These are phyloP conservation scores for Penicillium turbatum DNA, from an alignment of 495 filamentous ascomycete species.

Conservation along the genomic window DNA sequence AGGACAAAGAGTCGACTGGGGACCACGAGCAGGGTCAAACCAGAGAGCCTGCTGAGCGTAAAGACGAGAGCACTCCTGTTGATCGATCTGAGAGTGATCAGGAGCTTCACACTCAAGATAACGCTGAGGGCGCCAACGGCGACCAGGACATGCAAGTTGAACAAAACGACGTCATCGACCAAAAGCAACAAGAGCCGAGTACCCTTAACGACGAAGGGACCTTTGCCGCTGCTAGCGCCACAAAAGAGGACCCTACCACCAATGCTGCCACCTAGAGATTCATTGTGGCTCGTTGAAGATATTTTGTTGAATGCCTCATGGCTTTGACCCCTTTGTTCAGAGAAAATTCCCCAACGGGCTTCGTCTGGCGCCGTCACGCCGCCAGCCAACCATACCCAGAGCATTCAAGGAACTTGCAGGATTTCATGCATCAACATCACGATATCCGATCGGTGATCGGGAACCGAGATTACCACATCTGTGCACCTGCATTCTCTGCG, in stretches of 20 bases:
- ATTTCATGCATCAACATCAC: slow-evolving; percentile 23
- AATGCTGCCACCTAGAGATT: slow-evolving; percentile 14
- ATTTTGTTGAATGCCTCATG: slow-evolving; percentile 10
- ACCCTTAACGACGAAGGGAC: slow-evolving; percentile 11
- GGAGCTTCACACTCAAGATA: slow-evolving; percentile 15
- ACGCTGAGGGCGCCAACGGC: slow-evolving; percentile 5
- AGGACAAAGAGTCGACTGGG: background rate
- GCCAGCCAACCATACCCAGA: slow-evolving; percentile 13
- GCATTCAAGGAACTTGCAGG: slow-evolving; percentile 11
- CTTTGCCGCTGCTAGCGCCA: slow-evolving; percentile 14
- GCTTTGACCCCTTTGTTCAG: slow-evolving; percentile 20
- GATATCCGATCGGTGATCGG: background rate
- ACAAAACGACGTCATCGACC: slow-evolving; percentile 9
- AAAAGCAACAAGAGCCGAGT: slow-evolving; percentile 10
- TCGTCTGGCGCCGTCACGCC: slow-evolving; percentile 4
- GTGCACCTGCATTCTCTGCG: slow-evolving; percentile 7
- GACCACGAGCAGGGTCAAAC: slow-evolving; percentile 11
- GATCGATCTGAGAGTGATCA: slow-evolving; percentile 10
- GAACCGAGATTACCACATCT: slow-evolving; percentile 6
- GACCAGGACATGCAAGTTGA: slow-evolving; percentile 12
- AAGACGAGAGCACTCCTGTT: background rate
- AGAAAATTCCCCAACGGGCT: slow-evolving; percentile 20
- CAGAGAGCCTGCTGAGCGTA: background rate
- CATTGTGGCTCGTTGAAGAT: slow-evolving; percentile 7
- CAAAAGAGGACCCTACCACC: slow-evolving; percentile 15